Evolutionary conservation across 352 stramenopile species (phyloP).

Genomic region (Phytophthora sp.): DNA sequence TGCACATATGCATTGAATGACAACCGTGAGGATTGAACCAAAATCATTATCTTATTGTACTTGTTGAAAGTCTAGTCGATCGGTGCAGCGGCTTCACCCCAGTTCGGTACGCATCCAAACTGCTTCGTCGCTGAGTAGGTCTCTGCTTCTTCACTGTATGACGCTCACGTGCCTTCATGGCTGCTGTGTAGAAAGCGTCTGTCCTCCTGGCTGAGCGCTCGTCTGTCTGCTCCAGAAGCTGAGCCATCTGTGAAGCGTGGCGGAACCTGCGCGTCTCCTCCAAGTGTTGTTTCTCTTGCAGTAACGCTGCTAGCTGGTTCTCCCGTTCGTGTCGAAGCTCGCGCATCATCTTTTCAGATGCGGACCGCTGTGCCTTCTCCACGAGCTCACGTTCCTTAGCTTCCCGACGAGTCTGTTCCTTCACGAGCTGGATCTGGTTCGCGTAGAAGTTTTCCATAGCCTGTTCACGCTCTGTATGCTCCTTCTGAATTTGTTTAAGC

Average conservation of each 20-base stretch:
- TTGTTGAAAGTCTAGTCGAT: constrained; percentile 23
- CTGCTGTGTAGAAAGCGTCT: constrained; percentile 72
- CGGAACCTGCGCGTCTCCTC: constrained; percentile 66
- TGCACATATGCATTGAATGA: constrained; percentile 12
- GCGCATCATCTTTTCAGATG: constrained; percentile 70
- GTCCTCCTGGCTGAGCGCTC: constrained; percentile 36
- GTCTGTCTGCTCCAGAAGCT: constrained; percentile 46
- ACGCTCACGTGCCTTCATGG: constrained; percentile 63
- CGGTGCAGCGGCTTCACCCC: neutral
- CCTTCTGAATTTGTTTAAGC: constrained; percentile 66
- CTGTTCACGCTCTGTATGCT: constrained; percentile 61
- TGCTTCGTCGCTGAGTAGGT: constrained; percentile 9
- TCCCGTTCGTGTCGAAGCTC: constrained; percentile 71
- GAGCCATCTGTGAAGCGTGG: constrained; percentile 44
- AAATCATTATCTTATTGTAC: constrained; percentile 24
- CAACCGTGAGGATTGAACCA: constrained; percentile 22
- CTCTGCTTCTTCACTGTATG: constrained; percentile 17
- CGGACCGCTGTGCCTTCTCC: constrained; percentile 71
- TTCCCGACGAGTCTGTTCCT: constrained; percentile 66
- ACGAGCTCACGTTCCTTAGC: constrained; percentile 63
- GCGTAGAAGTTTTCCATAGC: constrained; percentile 76
- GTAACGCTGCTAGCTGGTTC: constrained; percentile 49
- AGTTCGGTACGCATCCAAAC: constrained; percentile 17
- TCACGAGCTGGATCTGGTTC: constrained; percentile 72
- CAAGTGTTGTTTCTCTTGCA: constrained; percentile 68